Base-by-base conservation (phyloP, 345 rosid genomes). In the Linum lewisii region DNA sequence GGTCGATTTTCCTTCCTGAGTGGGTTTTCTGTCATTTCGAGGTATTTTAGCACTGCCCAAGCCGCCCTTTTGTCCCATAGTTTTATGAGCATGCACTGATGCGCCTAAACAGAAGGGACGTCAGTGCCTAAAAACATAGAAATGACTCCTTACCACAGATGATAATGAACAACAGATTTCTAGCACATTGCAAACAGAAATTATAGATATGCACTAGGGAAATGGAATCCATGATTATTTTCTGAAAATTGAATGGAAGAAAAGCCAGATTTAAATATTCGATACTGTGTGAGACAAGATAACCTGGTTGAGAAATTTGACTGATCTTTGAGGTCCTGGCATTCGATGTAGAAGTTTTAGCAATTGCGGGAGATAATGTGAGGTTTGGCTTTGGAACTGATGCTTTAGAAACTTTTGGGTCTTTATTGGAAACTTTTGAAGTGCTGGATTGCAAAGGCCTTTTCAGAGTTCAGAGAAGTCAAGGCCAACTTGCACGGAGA, bases 401-500 rank as follows among this genome's bases (percentile, higher is more conserved):
- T 64, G 49, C 52, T 71, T 78, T 83, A 42, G 82, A 70, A 62
- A 73, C 53, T 70, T 72, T 79, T 57, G 67, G 44, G 69, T 76
- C 91, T 73, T 76, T 81, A 58, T 38, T 56, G 57, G 70, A 71
- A 58, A 63, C 68, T 54, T 66, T 80, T 36, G 75, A 63, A 4
- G 70, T 61, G 51, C 67, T 79, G 34, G 59, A 42, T 68, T 69
- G 78, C 62, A 80, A 81, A 62, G 84, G 81, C 71, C 79, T 81
- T 81, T 79, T 86, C 58, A 75, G 69, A 72, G 94, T 93, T 68
- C 67, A 45, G 24, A 65, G 68, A 72, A 77, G 81, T 89, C 78
- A 89, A 89, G 94, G 76, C 18, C 65, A 79, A 77, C 62, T 63
- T 63, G 8, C 36, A 57, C 9, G 6, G 44, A 29, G 57, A 52